Conservation (phyloP, 164 flowering plant species). For the Piper longum region DNA sequence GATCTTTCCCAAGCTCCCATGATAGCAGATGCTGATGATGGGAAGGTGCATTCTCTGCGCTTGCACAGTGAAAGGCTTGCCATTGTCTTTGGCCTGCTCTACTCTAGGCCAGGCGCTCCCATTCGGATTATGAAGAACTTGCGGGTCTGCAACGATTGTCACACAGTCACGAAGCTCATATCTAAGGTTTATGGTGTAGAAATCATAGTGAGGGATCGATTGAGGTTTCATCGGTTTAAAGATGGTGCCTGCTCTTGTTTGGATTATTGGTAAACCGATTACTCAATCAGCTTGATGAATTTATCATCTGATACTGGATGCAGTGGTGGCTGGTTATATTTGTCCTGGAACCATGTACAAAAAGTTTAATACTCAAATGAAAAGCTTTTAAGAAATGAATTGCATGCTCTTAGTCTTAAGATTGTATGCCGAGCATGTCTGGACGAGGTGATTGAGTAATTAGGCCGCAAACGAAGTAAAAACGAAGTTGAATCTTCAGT, state of each 20-base stretch:
- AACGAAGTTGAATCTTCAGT: no score
- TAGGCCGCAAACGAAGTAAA: no score
- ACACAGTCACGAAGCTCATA: conserved; percentile 44
- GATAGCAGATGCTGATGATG: conserved; percentile 34
- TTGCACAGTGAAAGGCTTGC: conserved; percentile 76
- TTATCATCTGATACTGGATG: no score
- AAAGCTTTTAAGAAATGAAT: no score
- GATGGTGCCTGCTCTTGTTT: conserved; percentile 54
- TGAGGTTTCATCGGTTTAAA: conserved; percentile 60
- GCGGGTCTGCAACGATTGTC: conserved; percentile 62
- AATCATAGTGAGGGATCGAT: conserved; percentile 67
- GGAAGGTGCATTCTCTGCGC: conserved; percentile 33
- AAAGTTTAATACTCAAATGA: no score
- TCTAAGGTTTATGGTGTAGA: conserved; percentile 39
- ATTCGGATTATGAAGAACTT: conserved; percentile 64
- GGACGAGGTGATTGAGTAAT: no score
- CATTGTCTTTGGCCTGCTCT: conserved; percentile 56
- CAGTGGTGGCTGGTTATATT: no score
- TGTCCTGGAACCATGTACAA: no score
- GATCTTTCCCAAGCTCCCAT: conserved; percentile 45
- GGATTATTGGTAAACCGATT: conserved; percentile 44
- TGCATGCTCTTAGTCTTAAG: no score
- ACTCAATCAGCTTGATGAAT: not conserved
- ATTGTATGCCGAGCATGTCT: no score
- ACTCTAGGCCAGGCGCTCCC: conserved; percentile 31